These are phyloP conservation scores for Corchorus capsularis DNA, from an alignment of 345 rosid genomes.

Conservation along the genomic window DNA sequence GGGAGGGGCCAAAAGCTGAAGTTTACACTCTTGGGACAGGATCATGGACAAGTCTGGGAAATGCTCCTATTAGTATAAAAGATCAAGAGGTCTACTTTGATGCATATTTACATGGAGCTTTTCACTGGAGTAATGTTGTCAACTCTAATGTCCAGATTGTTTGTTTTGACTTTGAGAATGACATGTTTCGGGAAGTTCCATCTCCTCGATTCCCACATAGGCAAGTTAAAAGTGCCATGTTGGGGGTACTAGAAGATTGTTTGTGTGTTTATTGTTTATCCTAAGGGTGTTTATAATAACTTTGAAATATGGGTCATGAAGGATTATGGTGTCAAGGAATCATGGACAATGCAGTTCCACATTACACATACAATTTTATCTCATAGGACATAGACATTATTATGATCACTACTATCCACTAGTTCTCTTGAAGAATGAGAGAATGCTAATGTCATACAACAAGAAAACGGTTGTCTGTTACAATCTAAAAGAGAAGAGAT, in stretches of 20 bases:
- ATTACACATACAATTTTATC: not conserved
- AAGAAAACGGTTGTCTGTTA: too few relatives aligned
- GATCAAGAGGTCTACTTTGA: not conserved
- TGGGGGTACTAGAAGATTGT: not conserved
- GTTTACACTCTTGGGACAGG: too few relatives aligned
- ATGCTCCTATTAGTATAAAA: not conserved
- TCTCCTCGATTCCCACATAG: not conserved
- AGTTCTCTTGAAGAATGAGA: too few relatives aligned
- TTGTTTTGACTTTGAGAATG: not conserved
- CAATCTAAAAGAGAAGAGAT: too few relatives aligned
- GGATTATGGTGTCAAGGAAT: constrained; percentile 6
- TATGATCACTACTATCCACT: too few relatives aligned
- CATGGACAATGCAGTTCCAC: not conserved
- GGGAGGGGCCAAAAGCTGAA: too few relatives aligned
- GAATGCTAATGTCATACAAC: too few relatives aligned
- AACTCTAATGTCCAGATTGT: not conserved
- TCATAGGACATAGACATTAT: too few relatives aligned
- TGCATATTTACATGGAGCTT: not conserved
- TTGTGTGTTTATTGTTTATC: too few relatives aligned
- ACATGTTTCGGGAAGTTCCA: not conserved
- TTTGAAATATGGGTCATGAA: not conserved
- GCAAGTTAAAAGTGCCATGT: not conserved
- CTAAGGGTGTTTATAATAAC: too few relatives aligned
- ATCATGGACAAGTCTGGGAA: too few relatives aligned
- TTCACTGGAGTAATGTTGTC: not conserved